Evolutionary conservation across 2,329 filamentous ascomycete genomes (phyloP), one percentile per base, ranked within the genome.

Genomic region (Cercospora zeae-maydis): DNA sequence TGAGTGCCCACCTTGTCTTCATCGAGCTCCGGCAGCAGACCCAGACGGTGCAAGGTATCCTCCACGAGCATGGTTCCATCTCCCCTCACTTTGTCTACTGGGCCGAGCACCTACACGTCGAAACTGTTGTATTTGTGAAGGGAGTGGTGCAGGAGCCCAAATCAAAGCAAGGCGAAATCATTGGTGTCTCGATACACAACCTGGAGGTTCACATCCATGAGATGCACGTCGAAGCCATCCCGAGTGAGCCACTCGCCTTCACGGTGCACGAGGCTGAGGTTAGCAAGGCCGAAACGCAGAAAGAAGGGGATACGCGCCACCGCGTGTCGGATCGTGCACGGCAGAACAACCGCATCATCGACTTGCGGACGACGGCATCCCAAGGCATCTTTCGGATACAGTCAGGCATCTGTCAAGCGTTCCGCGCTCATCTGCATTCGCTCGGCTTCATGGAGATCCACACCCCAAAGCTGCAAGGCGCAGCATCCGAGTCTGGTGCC

Each of bases 371-470:
- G n/a, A 89, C 91, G 0, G 85, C 91, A 0, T 92, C 92, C 54
- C 92, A 96, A 75, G 87, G 89, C 34, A 89, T 96, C 67, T 96
- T 96, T 82, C 89, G 91, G 63, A 86, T 96, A 54, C 91, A 95
- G 68, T 89, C 92, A 4, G 88, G 86, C 27, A 86, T 96, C 61
- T 88, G 89, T 70, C 89, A 89, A 70, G 82, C 90, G 27, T 97
- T 96, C 83, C 89, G 93, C 54, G 78, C 83, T 9, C 86, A 88
- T 1, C 83, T 97, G 0, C 89, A 93, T 68, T 81, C 83, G 2
- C 82, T 88, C 66, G 88, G 87, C 14, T 97, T 97, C 74, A 88
- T 96, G 63, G 93, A 97, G 77, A 96, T 97, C 64, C 92, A 96
- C 74, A 96, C 92, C 0, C 93, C 93, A 1, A 97, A 96, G 78